Conservation (phyloP, 139 green algal species). For the Penium margaritaceum region DNA sequence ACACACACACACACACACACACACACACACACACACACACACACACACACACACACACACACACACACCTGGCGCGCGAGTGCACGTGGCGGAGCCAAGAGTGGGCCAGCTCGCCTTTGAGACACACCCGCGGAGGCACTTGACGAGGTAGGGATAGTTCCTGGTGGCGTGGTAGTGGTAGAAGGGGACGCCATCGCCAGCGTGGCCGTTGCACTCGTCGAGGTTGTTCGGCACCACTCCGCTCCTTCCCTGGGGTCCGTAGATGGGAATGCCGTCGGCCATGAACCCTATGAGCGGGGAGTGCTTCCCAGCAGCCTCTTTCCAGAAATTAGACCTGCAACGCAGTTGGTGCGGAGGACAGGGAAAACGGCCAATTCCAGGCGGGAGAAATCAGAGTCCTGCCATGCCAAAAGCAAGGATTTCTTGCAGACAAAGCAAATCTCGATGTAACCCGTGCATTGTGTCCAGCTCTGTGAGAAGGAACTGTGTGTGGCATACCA, state of each 20-base stretch:
- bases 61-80: neutral
- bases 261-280: constrained; percentile 9
- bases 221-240: neutral
- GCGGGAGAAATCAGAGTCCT: no score
- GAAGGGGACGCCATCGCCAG: neutral
- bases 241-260: neutral
- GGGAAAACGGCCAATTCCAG: no score
- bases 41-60: neutral
- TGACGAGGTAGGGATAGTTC: neutral
- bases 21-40: neutral
- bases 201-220: constrained; percentile 5
- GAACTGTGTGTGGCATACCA: no score
- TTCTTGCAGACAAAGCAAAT: no score
- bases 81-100: neutral
- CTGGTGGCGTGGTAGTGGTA: constrained; percentile 18
- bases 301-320: neutral
- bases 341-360: no score
- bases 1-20: neutral
- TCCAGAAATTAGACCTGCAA: neutral
- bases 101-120: neutral
- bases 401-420: no score
- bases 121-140: constrained; percentile 2
- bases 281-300: constrained; percentile 4
- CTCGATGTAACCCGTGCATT: no score
- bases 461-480: no score